Evolutionary conservation across 306 rosid species (phyloP).

Genomic region (Inga leiocalycina): DNA sequence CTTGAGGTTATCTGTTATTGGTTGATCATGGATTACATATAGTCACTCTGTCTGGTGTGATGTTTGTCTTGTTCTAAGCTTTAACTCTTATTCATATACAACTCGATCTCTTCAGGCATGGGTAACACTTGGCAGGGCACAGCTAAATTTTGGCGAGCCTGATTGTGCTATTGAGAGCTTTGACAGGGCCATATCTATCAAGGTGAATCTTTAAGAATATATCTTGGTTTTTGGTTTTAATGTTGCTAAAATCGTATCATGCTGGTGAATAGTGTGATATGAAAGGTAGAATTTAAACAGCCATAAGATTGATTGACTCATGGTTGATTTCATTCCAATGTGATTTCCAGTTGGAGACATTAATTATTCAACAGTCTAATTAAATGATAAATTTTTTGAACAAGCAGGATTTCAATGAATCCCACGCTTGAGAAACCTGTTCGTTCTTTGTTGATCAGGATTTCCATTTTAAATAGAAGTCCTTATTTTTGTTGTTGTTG

Average conservation of each 20-base stretch:
- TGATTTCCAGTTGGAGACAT: neutral
- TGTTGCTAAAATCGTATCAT: neutral
- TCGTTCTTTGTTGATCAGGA: neutral
- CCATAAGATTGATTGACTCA: neutral
- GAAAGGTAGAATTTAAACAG: neutral
- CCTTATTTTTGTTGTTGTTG: neutral
- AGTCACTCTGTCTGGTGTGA: conserved; percentile 3
- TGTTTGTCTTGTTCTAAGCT: conserved; percentile 14
- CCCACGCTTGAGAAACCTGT: neutral
- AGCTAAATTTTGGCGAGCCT: conserved; percentile 90
- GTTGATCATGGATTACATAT: conserved; percentile 12
- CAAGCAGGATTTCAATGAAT: neutral
- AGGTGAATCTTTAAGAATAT: conserved; percentile 53
- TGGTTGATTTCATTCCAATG: conserved; percentile 2
- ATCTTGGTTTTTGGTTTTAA: conserved; percentile 22
- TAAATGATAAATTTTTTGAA: neutral
- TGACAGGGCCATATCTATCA: conserved; percentile 77
- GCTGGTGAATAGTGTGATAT: neutral
- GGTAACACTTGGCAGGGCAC: conserved; percentile 96
- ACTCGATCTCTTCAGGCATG: conserved; percentile 64
- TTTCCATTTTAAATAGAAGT: conserved; percentile 1
- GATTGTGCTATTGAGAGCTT: conserved; percentile 83
- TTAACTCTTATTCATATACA: conserved; percentile 8
- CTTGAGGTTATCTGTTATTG: neutral
- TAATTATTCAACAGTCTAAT: neutral